These are phyloP conservation scores for Colletotrichum filicis DNA, from an alignment of 2,329 filamentous ascomycete genomes.

Conservation along the genomic window DNA sequence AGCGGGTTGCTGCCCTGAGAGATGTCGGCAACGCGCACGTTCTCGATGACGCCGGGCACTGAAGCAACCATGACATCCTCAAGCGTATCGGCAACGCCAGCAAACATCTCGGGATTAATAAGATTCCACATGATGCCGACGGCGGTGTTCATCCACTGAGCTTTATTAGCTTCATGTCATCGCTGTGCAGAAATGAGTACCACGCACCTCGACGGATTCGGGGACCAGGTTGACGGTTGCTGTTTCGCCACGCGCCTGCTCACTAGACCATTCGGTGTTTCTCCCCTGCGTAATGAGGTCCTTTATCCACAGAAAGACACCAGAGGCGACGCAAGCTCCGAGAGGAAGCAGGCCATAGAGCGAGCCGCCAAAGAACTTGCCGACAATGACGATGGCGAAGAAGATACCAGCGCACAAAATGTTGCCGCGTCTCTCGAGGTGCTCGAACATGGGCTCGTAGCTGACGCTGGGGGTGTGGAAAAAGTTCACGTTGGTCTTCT, in stretches of 20 bases:
- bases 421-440: conserved; percentile 80
- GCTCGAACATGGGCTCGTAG: conserved; percentile 87
- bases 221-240: conserved; percentile 90
- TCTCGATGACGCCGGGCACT: conserved; percentile 89
- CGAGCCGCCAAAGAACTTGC: conserved; percentile 82
- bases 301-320: conserved; percentile 90
- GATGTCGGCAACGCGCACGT: conserved; percentile 94
- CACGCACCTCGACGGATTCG: conserved; percentile 77
- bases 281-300: conserved; percentile 85
- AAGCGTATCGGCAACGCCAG: conserved; percentile 85
- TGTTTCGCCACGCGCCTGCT: conserved; percentile 85
- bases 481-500: conserved; percentile 96
- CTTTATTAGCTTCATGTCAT: conserved; percentile 41
- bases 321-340: conserved; percentile 76
- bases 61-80: conserved; percentile 96
- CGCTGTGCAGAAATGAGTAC: conserved; percentile 3
- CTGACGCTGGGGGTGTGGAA: conserved; percentile 92
- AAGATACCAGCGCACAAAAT: conserved; percentile 78
- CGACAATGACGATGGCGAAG: conserved; percentile 78
- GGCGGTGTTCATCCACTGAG: conserved; percentile 90
- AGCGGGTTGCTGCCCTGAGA: conserved; percentile 93
- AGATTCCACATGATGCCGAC: conserved; percentile 88
- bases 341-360: conserved; percentile 82
- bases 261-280: conserved; percentile 88
- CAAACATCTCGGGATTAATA: conserved; percentile 95